Evolutionary conservation across 148 eudicot genomes (phyloP).

Genomic region (Rhododendron simsii): DNA sequence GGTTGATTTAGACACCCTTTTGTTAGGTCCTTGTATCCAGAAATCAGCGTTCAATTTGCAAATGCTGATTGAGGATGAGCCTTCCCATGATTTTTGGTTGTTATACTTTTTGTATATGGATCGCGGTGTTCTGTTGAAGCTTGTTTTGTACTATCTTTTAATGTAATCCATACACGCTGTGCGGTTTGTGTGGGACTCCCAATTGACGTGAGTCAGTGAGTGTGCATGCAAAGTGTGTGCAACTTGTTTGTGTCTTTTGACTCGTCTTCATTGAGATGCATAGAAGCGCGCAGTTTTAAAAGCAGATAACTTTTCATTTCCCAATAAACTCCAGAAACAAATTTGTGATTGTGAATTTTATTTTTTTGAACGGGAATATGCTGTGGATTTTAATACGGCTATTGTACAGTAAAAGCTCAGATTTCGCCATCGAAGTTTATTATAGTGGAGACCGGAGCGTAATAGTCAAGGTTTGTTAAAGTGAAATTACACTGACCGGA

Average conservation of each 20-base stretch:
- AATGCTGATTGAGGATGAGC: background rate
- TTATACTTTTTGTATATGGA: background rate
- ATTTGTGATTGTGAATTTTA: too few species aligned
- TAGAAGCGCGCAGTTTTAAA: background rate
- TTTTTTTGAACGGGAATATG: too few species aligned
- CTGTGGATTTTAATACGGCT: too few species aligned
- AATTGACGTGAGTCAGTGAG: background rate
- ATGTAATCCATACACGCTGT: background rate
- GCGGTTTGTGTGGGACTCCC: background rate
- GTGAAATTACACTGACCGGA: too few species aligned
- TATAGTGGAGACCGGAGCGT: too few species aligned
- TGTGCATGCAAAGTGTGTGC: background rate
- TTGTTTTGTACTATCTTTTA: constrained; percentile 4
- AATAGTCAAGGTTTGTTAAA: too few species aligned
- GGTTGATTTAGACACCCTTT: constrained; percentile 19
- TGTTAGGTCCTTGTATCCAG: background rate
- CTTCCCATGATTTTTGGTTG: background rate
- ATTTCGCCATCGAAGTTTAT: too few species aligned
- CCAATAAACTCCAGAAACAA: too few species aligned
- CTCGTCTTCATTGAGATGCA: background rate
- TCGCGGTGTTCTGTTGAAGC: constrained; percentile 3
- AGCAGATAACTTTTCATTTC: background rate
- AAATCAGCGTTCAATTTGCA: constrained; percentile 1
- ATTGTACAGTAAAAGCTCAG: too few species aligned
- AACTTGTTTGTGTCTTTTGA: background rate